phyloP scores from a whole-genome alignment of 495 filamentous ascomycete species.

The Neurospora sp. region DNA sequence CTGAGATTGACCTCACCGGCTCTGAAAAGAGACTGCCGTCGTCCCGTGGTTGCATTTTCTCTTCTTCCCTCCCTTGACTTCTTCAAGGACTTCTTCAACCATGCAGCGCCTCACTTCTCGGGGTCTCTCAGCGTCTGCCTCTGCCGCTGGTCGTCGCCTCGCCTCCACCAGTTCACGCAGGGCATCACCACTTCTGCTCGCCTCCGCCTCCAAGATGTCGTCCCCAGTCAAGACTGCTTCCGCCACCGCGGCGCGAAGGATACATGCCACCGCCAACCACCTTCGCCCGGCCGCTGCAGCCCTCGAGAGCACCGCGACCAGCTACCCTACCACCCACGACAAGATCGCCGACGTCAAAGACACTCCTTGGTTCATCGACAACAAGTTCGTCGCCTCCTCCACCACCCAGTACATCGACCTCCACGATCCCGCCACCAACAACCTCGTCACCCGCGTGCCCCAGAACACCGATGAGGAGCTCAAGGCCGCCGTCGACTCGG shows the following conservation, averaged over 20 bases:
- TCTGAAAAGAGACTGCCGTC: not conserved
- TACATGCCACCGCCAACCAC: slow-evolving; percentile 54
- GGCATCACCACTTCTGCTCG: slow-evolving; percentile 8
- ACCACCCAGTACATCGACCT: slow-evolving; percentile 82
- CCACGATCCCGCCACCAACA: slow-evolving; percentile 93
- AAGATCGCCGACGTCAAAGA: slow-evolving; percentile 63
- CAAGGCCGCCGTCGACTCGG: slow-evolving; percentile 74
- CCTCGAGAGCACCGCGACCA: slow-evolving; percentile 50
- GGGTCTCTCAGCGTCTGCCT: slow-evolving; percentile 16
- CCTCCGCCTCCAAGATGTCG: slow-evolving; percentile 25
- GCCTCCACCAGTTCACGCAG: slow-evolving; percentile 7
- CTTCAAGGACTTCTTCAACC: slow-evolving; percentile 27
- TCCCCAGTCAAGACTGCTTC: slow-evolving; percentile 17
- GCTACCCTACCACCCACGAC: slow-evolving; percentile 75
- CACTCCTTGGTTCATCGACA: slow-evolving; percentile 88
- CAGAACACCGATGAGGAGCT: slow-evolving; percentile 90
- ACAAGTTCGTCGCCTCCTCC: slow-evolving; percentile 70
- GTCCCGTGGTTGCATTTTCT: not conserved
- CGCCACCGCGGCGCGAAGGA: slow-evolving; percentile 26
- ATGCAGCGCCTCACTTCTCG: slow-evolving; percentile 15
- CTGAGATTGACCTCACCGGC: not conserved
- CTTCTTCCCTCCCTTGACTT: not conserved
- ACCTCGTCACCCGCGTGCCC: slow-evolving; percentile 94
- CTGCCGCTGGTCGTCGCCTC: slow-evolving; percentile 3
- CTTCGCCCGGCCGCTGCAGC: slow-evolving; percentile 37